Evolutionary conservation across 768 basidiomycete species (phyloP).

Genomic region (Porphyrellus cyaneotinctus): DNA sequence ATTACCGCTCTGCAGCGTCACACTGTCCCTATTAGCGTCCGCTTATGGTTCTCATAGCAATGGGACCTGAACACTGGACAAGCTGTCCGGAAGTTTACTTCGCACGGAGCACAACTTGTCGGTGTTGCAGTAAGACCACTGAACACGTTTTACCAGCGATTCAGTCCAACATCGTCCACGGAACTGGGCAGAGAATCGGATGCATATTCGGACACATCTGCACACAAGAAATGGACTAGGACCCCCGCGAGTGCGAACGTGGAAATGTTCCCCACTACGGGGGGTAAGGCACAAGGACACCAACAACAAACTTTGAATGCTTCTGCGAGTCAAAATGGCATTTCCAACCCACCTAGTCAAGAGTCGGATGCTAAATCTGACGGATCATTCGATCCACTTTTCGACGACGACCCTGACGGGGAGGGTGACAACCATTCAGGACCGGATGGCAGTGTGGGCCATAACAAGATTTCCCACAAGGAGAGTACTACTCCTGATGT

Average conservation of each 20-base stretch:
- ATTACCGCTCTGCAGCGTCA: not conserved
- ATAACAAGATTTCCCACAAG: slow-evolving; percentile 14
- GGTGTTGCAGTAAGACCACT: slow-evolving; percentile 74
- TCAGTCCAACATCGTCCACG: slow-evolving; percentile 25
- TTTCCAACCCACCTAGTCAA: slow-evolving; percentile 24
- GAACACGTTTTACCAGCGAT: slow-evolving; percentile 34
- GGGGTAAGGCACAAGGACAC: slow-evolving; percentile 18
- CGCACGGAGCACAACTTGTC: slow-evolving; percentile 83
- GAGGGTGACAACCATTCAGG: slow-evolving; percentile 29
- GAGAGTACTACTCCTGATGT: slow-evolving; percentile 8
- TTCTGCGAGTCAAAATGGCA: slow-evolving; percentile 24
- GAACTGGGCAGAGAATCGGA: slow-evolving; percentile 22
- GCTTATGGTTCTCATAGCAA: slow-evolving; percentile 53
- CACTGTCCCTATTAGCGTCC: not conserved
- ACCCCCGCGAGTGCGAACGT: slow-evolving; percentile 17
- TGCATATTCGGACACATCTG: slow-evolving; percentile 11
- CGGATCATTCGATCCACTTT: slow-evolving; percentile 81
- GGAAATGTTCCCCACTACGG: slow-evolving; percentile 19
- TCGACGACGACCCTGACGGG: slow-evolving; percentile 79
- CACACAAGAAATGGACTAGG: slow-evolving; percentile 11
- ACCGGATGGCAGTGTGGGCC: slow-evolving; percentile 20
- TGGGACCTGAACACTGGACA: slow-evolving; percentile 97
- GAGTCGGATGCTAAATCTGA: slow-evolving; percentile 70
- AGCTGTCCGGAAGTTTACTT: slow-evolving; percentile 66
- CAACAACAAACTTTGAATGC: slow-evolving; percentile 13